Evolutionary conservation across 768 basidiomycete genomes (phyloP).

Genomic region (Mrakia gelida): DNA sequence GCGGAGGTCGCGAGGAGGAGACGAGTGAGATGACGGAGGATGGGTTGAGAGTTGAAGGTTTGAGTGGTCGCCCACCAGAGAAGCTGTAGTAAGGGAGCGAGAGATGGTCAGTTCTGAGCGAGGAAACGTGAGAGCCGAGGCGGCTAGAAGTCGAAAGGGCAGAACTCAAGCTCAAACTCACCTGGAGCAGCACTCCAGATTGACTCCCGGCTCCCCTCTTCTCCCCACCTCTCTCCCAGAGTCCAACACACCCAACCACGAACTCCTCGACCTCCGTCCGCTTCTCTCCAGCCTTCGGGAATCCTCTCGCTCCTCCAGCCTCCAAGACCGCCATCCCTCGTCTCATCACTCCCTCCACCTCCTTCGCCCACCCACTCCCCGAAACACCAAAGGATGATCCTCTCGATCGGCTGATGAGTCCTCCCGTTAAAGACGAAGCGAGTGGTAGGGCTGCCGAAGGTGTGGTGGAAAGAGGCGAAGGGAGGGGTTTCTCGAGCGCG

Average conservation of each 20-base stretch:
- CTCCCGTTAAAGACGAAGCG: slow-evolving; percentile 30
- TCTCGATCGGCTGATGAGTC: neutral
- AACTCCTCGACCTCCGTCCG: slow-evolving; percentile 79
- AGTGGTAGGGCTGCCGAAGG: slow-evolving; percentile 33
- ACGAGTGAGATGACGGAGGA: slow-evolving; percentile 79
- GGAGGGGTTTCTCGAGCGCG: slow-evolving; percentile 41
- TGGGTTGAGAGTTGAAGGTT: slow-evolving; percentile 84
- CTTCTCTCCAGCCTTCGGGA: slow-evolving; percentile 74
- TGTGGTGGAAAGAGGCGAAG: slow-evolving; percentile 33
- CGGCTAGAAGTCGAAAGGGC: too few species aligned
- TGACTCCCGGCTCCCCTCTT: slow-evolving; percentile 49
- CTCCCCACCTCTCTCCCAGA: slow-evolving; percentile 73
- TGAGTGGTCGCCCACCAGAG: slow-evolving; percentile 91
- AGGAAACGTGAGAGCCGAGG: neutral
- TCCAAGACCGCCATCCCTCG: slow-evolving; percentile 67
- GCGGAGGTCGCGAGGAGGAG: slow-evolving; percentile 57
- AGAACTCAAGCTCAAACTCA: slow-evolving; percentile 47
- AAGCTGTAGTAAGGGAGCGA: slow-evolving; percentile 50
- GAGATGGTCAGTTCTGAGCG: neutral
- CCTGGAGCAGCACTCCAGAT: slow-evolving; percentile 76
- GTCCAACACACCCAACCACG: slow-evolving; percentile 68
- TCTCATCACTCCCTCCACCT: slow-evolving; percentile 46
- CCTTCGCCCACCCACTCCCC: slow-evolving; percentile 10
- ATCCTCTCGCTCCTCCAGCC: slow-evolving; percentile 56
- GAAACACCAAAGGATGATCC: slow-evolving; percentile 27